phyloP scores from a whole-genome alignment of 2,329 filamentous ascomycete genomes.

The Aspergillus sp. region DNA sequence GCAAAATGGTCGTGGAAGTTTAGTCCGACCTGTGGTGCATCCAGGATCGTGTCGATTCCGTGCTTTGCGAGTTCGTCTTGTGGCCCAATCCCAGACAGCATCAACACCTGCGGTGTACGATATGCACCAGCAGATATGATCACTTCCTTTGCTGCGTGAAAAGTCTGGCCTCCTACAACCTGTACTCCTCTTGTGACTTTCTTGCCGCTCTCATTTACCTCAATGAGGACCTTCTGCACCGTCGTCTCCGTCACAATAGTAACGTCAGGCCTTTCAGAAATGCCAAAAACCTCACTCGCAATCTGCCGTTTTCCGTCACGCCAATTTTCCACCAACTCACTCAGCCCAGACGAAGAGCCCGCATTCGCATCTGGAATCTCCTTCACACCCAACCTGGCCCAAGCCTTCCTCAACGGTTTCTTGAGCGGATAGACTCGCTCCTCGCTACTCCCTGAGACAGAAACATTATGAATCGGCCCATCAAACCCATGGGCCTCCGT shows the following conservation, averaged over 20 bases:
- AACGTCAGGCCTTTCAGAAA: conserved; percentile 9
- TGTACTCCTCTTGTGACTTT: conserved; percentile 26
- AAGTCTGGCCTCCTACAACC: conserved; percentile 22
- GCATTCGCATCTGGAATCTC: conserved; percentile 25
- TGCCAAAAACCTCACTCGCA: conserved; percentile 25
- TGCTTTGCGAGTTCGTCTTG: conserved; percentile 28
- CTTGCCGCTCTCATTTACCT: conserved; percentile 10
- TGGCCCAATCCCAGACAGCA: conserved; percentile 38
- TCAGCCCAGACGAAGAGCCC: conserved; percentile 30
- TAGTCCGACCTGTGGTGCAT: conserved; percentile 24
- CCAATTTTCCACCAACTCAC: conserved; percentile 32
- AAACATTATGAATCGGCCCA: conserved; percentile 26
- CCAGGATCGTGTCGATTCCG: conserved; percentile 26
- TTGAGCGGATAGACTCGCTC: conserved; percentile 42
- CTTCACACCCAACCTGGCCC: conserved; percentile 35
- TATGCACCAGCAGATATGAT: conserved; percentile 34
- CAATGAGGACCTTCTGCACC: conserved; percentile 14
- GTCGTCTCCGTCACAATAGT: conserved; percentile 22
- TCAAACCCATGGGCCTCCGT: conserved; percentile 25
- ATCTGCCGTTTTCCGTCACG: conserved; percentile 26
- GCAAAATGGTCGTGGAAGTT: conserved; percentile 29
- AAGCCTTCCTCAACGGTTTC: conserved; percentile 36
- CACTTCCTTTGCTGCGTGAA: conserved; percentile 30
- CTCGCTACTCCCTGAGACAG: conserved; percentile 18
- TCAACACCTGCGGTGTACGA: conserved; percentile 34